These are phyloP conservation scores for Globisporangium cystogenes DNA, from an alignment of 352 stramenopile species.

Conservation along the genomic window DNA sequence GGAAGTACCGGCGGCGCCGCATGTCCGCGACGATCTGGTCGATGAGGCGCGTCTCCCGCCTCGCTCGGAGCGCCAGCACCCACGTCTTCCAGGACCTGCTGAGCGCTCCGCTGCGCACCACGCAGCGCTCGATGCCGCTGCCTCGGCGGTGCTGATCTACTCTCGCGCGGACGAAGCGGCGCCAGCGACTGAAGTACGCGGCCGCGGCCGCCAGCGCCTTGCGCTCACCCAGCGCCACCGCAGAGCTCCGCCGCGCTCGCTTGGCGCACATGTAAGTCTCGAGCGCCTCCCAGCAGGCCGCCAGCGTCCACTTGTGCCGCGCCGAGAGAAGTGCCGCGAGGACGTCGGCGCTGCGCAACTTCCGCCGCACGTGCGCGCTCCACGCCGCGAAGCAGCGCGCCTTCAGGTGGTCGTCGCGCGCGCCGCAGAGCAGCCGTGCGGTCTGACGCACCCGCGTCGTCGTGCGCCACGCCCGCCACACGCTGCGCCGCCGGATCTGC, in stretches of 20 bases:
- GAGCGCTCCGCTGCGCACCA: neutral
- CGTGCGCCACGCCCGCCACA: slow-evolving; percentile 5
- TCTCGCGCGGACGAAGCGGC: neutral
- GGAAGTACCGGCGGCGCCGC: slow-evolving; percentile 1
- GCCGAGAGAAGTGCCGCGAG: neutral
- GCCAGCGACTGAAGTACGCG: neutral
- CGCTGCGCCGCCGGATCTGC: neutral
- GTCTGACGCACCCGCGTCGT: neutral
- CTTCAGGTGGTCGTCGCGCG: neutral
- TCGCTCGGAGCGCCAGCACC: slow-evolving; percentile 1
- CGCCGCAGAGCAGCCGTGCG: neutral
- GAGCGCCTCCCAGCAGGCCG: slow-evolving; percentile 4
- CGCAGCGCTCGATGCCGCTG: neutral
- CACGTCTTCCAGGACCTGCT: neutral
- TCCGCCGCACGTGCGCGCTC: neutral
- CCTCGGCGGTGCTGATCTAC: neutral
- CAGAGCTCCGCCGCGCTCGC: neutral
- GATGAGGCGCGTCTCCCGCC: neutral
- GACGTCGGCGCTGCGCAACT: neutral
- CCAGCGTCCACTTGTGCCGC: neutral
- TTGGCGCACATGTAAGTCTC: neutral
- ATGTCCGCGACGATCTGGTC: slow-evolving; percentile 1
- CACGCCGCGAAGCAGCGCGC: neutral
- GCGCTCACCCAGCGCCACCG: neutral
- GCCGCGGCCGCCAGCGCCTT: neutral